These are phyloP conservation scores for Exophiala viscosa DNA, from an alignment of 2,329 filamentous ascomycete species.

Conservation along the genomic window DNA sequence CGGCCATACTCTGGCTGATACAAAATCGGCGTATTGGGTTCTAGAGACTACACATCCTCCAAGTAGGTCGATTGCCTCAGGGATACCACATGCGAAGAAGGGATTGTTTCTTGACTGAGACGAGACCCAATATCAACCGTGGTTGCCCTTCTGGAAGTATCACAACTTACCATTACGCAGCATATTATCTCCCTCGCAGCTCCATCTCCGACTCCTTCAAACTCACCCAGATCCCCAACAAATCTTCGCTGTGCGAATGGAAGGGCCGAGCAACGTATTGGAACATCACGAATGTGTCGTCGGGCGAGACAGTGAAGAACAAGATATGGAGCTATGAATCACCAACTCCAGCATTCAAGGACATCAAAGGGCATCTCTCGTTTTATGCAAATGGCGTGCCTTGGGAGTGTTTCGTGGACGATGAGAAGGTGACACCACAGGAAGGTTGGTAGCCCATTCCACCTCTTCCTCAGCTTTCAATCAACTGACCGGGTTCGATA, in stretches of 20 bases:
- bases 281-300: conserved; percentile 41
- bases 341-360: conserved; percentile 51
- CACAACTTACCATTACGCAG: conserved; percentile 31
- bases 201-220: conserved; percentile 40
- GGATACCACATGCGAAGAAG: background rate
- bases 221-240: conserved; percentile 45
- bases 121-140: too few species aligned
- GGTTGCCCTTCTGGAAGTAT: background rate
- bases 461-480: background rate
- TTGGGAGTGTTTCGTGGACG: conserved; percentile 62
- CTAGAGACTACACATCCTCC: conserved; percentile 62
- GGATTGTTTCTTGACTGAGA: background rate
- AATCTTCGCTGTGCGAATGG: conserved; percentile 55
- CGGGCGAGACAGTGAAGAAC: conserved; percentile 44
- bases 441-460: conserved; percentile 16
- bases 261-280: conserved; percentile 61
- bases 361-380: conserved; percentile 54
- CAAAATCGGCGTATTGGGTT: conserved; percentile 58
- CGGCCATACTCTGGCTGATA: conserved; percentile 55
- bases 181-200: conserved; percentile 58
- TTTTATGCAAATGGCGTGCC: conserved; percentile 55
- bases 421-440: conserved; percentile 52
- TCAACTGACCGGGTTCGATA: conserved; percentile 49
- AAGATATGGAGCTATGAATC: conserved; percentile 59
- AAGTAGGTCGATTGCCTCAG: conserved; percentile 40